Conservation (phyloP, 2,329 filamentous ascomycete genomes). For the Fusarium mundagurra region DNA sequence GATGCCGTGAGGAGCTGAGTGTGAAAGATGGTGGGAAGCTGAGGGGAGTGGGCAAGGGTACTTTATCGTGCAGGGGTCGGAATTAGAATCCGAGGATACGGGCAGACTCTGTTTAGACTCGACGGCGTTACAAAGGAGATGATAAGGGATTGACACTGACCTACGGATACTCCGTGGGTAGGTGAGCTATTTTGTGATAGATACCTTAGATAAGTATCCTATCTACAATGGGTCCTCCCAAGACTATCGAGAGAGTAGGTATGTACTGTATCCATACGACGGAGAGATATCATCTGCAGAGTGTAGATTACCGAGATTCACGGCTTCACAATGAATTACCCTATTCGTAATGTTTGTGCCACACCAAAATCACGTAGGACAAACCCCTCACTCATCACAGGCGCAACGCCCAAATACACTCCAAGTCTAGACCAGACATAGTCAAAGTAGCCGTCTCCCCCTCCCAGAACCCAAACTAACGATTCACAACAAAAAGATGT, state of each 20-base stretch:
- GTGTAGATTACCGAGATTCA: not conserved
- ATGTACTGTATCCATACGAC: not conserved
- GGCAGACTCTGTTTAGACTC: not conserved
- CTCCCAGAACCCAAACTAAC: not conserved
- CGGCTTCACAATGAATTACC: not conserved
- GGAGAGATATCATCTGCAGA: not conserved
- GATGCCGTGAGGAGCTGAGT: slow-evolving; percentile 30
- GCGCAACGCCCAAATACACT: not conserved
- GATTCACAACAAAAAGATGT: not conserved
- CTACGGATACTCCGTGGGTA: too few relatives aligned
- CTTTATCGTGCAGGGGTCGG: slow-evolving; percentile 17
- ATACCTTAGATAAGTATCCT: not conserved
- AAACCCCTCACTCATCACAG: slow-evolving; percentile 21
- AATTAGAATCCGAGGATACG: not conserved
- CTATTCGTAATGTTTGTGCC: not conserved
- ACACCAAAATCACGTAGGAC: not conserved
- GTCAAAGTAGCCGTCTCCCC: not conserved
- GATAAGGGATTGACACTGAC: not conserved
- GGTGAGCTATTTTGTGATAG: slow-evolving; percentile 5
- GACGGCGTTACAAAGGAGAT: not conserved
- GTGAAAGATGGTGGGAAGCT: slow-evolving; percentile 10
- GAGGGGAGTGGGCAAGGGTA: not conserved
- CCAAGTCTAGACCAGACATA: not conserved
- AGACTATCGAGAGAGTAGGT: not conserved
- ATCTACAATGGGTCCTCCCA: not conserved